Base-by-base conservation (phyloP, 2,329 filamentous ascomycete species). In the Cladophialophora immunda region DNA sequence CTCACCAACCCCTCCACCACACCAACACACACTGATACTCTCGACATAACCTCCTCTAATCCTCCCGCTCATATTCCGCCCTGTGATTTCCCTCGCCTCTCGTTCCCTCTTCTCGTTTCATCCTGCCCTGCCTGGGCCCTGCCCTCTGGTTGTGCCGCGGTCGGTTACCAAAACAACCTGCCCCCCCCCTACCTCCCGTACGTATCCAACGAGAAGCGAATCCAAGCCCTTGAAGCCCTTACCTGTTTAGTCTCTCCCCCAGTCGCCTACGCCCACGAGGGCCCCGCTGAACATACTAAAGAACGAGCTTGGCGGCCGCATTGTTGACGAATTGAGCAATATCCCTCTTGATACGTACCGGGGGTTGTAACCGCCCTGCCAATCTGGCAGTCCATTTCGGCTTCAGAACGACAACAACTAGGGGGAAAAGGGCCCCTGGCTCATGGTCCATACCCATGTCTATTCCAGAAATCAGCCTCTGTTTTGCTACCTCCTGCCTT, bases 301-400 rank as follows among this genome's bases (percentile, higher is more conserved):
- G 66, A 68, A 68, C 66, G 66, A 68, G 66, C 66, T 65, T 65
- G 62, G 66, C 66, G 22, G 30, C 30, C 54, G 30, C 61, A 64
- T 25, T 32, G n/a, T 50, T n/a, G 19, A 62, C 45, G 41, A 38
- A 61, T 61, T 38, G 41, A 36, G 58, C 22, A 61, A 38, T 53
- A 61, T 52, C 58, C 58, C 58, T 52, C 41, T 61, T 53, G 27
- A 52, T 30, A 15, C 34, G 22, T 58, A 41, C 55, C 32, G 47
- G 41, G 30, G 36, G 19, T 45, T 22, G 36, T 41, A 58, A 38
- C 36, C 25, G 25, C 57, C 57, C 38, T 45, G 29, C 25, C 13
- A 27, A 47, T 32, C 58, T 32, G 27, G 41, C 58, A n/a, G 57
- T 17, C 58, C 27, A 17, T 30, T 45, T 60, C 38, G 22, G 27